Base-by-base conservation (phyloP, 805 yeast species). In the Saturnispora diversa region DNA sequence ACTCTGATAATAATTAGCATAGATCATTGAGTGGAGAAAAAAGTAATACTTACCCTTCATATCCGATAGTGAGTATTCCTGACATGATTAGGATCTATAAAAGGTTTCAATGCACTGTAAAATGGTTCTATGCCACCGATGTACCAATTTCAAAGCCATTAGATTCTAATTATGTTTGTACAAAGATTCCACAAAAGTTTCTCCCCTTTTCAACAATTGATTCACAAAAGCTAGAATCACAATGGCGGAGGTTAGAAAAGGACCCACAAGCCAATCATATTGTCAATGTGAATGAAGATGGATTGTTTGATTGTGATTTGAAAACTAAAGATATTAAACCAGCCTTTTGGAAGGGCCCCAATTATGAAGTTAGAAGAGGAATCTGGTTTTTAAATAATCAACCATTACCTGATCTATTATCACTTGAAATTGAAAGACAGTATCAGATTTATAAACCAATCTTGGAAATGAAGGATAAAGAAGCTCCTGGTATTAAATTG, bases 111-210 rank as follows among this genome's bases (percentile, higher is more conserved):
- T 26, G 31, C 3, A 42, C 39, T 1, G 45, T 52, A 5, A 52
- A 69, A 46, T 87, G 97, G 97, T 86, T 75, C 55, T 81, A 85
- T 51, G 90, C 95, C 2, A 78, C 86, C 0, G 95, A 85, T 54
- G 59, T 77, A 6, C 94, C 96, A 1, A 56, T 65, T 10, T 60
- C 74, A 7, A 83, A 82, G 59, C 95, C 95, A 1, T 64, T 56
- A 17, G 73, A 78, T 59, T 69, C 66, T 46, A 55, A 68, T 15
- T 84, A 81, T 54, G 59, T 52, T 25, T 75, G 76, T 29, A 57
- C 60, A 0, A 63, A 66, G 31, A 58, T 65, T 3, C 76, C 95
- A 0, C 56, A 63, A 40, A 75, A 75, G 50, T 90, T 81, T 54
- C 59, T 75, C 12, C 79, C 85, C 2, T 88, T 88, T 55, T 69